phyloP scores from a whole-genome alignment of 257 asterid genomes.

The Fraxinus excelsior region DNA sequence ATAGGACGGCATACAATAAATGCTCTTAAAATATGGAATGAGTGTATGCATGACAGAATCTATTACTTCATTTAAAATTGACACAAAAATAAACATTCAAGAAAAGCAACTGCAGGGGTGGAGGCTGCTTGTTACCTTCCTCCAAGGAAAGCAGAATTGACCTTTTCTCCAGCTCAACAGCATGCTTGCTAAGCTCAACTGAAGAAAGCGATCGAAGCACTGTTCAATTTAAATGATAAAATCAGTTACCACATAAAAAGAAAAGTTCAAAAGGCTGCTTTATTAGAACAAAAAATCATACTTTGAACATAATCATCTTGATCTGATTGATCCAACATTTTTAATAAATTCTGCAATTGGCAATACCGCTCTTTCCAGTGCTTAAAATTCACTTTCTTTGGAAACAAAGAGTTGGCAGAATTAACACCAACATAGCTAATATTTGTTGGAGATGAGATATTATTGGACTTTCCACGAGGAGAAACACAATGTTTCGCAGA shows the following conservation, averaged over 20 bases:
- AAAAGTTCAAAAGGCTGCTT: neutral
- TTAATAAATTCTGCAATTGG: slow-evolving; percentile 55
- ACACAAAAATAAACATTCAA: neutral
- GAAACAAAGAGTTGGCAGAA: slow-evolving; percentile 32
- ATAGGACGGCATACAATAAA: neutral
- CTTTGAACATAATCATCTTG: slow-evolving; percentile 67
- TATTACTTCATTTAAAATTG: neutral
- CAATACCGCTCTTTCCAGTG: slow-evolving; percentile 57
- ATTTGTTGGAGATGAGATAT: slow-evolving; percentile 34
- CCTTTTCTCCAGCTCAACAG: slow-evolving; percentile 73
- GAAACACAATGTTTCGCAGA: slow-evolving; percentile 47
- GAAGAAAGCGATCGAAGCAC: slow-evolving; percentile 77
- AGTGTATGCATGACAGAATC: neutral
- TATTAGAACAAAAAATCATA: slow-evolving; percentile 34
- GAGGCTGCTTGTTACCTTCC: slow-evolving; percentile 52
- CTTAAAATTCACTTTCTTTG: slow-evolving; percentile 30
- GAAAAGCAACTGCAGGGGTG: neutral
- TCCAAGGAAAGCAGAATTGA: slow-evolving; percentile 65
- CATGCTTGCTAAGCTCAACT: slow-evolving; percentile 73
- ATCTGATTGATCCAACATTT: slow-evolving; percentile 64
- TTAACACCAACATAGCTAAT: slow-evolving; percentile 27
- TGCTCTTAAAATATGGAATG: neutral
- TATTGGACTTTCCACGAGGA: slow-evolving; percentile 39
- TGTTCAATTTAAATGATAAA: slow-evolving; percentile 35
- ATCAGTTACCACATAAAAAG: neutral